A percentile compares a stretch with the other conserved stretches of the same genome.
These are phyloP conservation scores for Halocafeteria seosinensis DNA, from an alignment of 108 stramenopile genomes.

Conservation along the genomic window DNA sequence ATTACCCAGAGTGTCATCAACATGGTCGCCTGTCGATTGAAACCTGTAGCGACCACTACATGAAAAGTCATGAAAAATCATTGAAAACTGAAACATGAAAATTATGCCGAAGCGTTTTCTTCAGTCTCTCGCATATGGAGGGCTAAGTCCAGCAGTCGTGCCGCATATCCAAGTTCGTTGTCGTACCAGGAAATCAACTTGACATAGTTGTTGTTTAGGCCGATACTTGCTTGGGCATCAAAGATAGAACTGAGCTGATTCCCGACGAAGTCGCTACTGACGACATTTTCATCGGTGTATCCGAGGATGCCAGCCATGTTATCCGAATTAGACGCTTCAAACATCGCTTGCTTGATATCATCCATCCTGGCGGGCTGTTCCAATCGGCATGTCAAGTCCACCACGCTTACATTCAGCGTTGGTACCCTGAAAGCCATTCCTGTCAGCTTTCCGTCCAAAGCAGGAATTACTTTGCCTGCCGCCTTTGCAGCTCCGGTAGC, in stretches of 20 bases:
- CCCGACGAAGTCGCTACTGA: slow-evolving; percentile 85
- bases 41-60: too few species aligned
- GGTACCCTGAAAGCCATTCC: slow-evolving; percentile 99
- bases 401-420: slow-evolving; percentile 93
- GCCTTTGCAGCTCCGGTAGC: slow-evolving; percentile 99
- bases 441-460: slow-evolving; percentile 90
- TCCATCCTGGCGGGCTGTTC: slow-evolving; percentile 80
- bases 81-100: too few species aligned
- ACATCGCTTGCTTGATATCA: slow-evolving; percentile 83
- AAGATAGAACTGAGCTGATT: slow-evolving; percentile 90
- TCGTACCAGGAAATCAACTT: slow-evolving; percentile 56
- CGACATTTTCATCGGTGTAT: slow-evolving; percentile 92
- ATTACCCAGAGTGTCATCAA: too few species aligned
- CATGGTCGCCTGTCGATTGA: too few species aligned
- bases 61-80: too few species aligned
- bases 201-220: slow-evolving; percentile 48
- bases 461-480: slow-evolving; percentile 98
- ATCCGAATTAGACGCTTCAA: slow-evolving; percentile 65
- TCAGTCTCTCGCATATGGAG: too few species aligned
- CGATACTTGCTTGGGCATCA: slow-evolving; percentile 86
- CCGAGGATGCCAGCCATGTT: slow-evolving; percentile 90
- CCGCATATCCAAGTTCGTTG: slow-evolving; percentile 55
- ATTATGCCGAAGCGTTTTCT: too few species aligned
- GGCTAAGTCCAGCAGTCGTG: too few species aligned
- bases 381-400: slow-evolving; percentile 76